Evolutionary conservation across 495 filamentous ascomycete genomes (phyloP), one percentile per base, ranked within the genome.

Genomic region (Darksidea phi): DNA sequence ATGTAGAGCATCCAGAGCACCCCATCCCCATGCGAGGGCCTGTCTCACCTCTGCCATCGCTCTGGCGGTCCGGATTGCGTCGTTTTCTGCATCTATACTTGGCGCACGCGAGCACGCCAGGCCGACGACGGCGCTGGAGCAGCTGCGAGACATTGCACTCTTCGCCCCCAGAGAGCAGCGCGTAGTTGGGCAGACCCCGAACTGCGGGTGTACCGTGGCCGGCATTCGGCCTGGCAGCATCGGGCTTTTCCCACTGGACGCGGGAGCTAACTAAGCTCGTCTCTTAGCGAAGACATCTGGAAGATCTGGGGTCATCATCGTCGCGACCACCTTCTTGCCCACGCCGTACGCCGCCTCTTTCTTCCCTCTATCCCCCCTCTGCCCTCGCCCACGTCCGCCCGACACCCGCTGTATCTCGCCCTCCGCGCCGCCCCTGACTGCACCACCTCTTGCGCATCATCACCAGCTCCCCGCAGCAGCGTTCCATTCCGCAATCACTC

Each of bases 401-500:
- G 13, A 23, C 5, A 17, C 15, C 21, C n/a, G 13, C 8, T 24
- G 15, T 13, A 15, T 25, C 18, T 43, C 4, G 8, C 26, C 58
- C 23, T 13, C 49, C 32, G 34, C 10, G 6, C 49, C 28, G 48
- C 24, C 32, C 52, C 32, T 51, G 7, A 42, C 53, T 34, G n/a
- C 48, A n/a, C 43, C 43, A 12, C 48, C 42, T 21, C 24, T 12
- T 47, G 20, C 32, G 12, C 25, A 25, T 32, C 52, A 24, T 34
- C 23, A 34, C 42, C 26, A 10, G 1, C 47, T 42, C 20, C 61
- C 54, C 47, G 37, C 43, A 25, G 36, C 54, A 28, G n/a, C 26
- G 48, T 26, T 26, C 52, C 64, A 67, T 67, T 67, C 64, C 64
- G 50, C 59, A 63, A 63, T 43, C 43, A 2, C 10, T 48, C 21